These are phyloP conservation scores for Aspergillus flavus DNA, from an alignment of 2,329 filamentous ascomycete genomes.

Conservation along the genomic window DNA sequence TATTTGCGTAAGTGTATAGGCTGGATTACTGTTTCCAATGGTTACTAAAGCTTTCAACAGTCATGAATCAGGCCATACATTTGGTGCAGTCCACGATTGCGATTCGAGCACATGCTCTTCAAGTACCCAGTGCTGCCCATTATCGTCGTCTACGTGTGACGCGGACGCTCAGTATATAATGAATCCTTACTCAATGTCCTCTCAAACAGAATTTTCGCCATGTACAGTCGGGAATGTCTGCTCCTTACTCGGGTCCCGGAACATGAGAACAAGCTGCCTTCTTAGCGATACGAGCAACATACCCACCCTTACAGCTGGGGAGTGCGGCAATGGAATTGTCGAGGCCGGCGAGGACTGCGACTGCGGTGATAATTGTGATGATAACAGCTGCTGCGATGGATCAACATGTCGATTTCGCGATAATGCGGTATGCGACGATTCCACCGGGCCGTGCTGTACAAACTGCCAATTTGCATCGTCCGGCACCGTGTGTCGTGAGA, in stretches of 20 bases:
- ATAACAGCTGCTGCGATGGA: conserved; percentile 22
- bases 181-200: conserved; percentile 56
- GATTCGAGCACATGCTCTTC: conserved; percentile 58
- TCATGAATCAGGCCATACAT: conserved; percentile 90
- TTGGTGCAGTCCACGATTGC: conserved; percentile 70
- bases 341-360: conserved; percentile 89
- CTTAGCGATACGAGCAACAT: conserved; percentile 52
- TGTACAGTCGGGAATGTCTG: conserved; percentile 90
- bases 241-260: conserved; percentile 71
- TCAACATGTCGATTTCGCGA: conserved; percentile 20
- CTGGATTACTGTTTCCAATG: not conserved
- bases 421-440: conserved; percentile 16
- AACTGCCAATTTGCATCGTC: conserved; percentile 13
- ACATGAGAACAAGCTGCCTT: conserved; percentile 71
- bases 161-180: conserved; percentile 70
- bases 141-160: conserved; percentile 67
- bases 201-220: conserved; percentile 75
- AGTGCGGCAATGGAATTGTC: conserved; percentile 89
- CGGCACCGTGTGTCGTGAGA: conserved; percentile 12
- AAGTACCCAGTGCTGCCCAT: conserved; percentile 72
- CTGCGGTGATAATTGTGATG: conserved; percentile 62
- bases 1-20: conserved; percentile 65
- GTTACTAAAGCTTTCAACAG: not conserved
- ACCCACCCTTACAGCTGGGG: conserved; percentile 51
- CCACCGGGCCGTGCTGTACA: conserved; percentile 11